Conservation (phyloP, 345 rosid species). For the Cardiospermum halicacabum region DNA sequence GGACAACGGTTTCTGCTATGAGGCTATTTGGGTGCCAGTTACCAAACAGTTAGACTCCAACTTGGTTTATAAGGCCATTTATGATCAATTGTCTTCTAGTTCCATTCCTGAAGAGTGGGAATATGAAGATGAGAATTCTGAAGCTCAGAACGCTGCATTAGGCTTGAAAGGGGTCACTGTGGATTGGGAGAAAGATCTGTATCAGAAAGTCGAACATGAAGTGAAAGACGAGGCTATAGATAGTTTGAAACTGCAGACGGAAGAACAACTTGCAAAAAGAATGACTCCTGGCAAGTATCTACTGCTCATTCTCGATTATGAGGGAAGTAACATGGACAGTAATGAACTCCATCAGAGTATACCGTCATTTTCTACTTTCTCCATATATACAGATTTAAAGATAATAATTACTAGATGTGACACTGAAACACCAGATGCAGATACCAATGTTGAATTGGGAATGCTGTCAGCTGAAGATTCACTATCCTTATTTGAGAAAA, state of each 20-base stretch:
- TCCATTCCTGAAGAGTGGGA: slow-evolving; percentile 28
- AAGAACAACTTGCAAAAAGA: neutral
- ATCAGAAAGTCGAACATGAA: slow-evolving; percentile 17
- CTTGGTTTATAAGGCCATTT: slow-evolving; percentile 33
- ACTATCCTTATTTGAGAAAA: slow-evolving; percentile 3
- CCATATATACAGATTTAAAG: neutral
- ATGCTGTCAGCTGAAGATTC: neutral
- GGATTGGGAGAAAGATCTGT: slow-evolving; percentile 17
- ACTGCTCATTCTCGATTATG: slow-evolving; percentile 44
- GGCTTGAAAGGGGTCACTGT: neutral
- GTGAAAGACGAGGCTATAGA: slow-evolving; percentile 17
- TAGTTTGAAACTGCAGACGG: neutral
- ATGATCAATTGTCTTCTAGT: slow-evolving; percentile 28
- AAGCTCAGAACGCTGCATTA: neutral
- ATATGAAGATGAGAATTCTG: slow-evolving; percentile 16
- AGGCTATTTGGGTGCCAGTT: slow-evolving; percentile 31
- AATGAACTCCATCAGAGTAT: neutral
- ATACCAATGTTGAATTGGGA: neutral
- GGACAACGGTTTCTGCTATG: neutral
- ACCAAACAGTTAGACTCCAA: slow-evolving; percentile 3
- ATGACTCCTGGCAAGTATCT: slow-evolving; percentile 9
- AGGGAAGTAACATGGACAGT: slow-evolving; percentile 14
- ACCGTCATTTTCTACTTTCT: neutral
- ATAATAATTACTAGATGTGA: slow-evolving; percentile 23
- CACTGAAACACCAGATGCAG: neutral